Evolutionary conservation across 176 grass and related monocot genomes (phyloP).

Genomic region (Oryza glaberrima): DNA sequence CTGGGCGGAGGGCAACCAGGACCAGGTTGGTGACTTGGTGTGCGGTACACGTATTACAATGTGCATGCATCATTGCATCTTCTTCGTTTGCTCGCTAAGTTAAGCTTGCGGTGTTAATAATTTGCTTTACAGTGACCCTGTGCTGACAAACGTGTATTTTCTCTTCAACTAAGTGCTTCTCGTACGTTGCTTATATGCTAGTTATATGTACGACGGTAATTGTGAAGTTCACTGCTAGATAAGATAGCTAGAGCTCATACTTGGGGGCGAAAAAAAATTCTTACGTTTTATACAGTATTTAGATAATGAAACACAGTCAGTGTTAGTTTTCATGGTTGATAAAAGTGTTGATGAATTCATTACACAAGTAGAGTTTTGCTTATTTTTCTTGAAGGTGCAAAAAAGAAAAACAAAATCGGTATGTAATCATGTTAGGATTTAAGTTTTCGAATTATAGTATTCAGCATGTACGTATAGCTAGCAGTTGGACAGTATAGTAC

Average conservation of each 20-base stretch:
- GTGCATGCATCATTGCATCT: not conserved
- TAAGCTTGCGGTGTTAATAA: constrained; percentile 3
- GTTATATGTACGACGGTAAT: not conserved
- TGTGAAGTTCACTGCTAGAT: not conserved
- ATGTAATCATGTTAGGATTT: not conserved
- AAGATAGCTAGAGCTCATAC: not conserved
- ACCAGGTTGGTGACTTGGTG: constrained; percentile 55
- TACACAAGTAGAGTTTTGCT: not conserved
- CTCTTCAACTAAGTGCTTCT: not conserved
- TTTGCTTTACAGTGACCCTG: not conserved
- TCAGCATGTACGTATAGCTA: not conserved
- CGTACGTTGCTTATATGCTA: not conserved
- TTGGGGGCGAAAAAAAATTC: too few species aligned
- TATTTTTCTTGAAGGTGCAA: not conserved
- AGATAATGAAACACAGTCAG: too few species aligned
- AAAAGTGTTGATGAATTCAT: not conserved
- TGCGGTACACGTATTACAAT: not conserved
- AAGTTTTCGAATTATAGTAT: not conserved
- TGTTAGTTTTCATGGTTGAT: not conserved
- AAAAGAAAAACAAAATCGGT: not conserved
- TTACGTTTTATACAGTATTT: too few species aligned
- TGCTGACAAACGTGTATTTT: not conserved
- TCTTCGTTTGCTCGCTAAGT: constrained; percentile 27
- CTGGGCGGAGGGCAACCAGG: constrained; percentile 52
- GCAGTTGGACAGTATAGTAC: not conserved